A percentile compares a stretch with the other conserved stretches of the same genome.
Evolutionary conservation across 257 asterid genomes (phyloP).

Genomic region (Eucommia ulmoides): DNA sequence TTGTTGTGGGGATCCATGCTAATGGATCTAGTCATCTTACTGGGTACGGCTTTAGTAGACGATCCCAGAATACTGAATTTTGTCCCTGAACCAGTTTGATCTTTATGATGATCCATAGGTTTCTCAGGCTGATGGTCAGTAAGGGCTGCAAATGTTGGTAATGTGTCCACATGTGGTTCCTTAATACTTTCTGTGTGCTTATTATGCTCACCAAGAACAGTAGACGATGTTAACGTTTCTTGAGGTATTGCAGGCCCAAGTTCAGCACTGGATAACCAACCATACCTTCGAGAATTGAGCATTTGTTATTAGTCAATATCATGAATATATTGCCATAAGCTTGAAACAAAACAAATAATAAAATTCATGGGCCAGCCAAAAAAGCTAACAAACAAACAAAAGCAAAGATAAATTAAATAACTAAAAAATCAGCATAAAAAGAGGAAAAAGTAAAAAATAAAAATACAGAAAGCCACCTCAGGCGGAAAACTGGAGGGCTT

Average conservation of each 20-base stretch:
- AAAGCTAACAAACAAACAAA: too few species aligned
- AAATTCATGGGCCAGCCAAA: too few species aligned
- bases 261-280: conserved; percentile 75
- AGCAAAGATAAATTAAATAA: too few species aligned
- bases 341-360: not conserved
- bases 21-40: conserved; percentile 17
- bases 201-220: conserved; percentile 20
- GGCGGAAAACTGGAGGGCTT: conserved; percentile 79
- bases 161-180: conserved; percentile 20
- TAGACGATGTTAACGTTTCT: conserved; percentile 22
- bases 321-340: not conserved
- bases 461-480: conserved; percentile 37
- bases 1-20: conserved; percentile 17
- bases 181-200: conserved; percentile 13
- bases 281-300: conserved; percentile 42
- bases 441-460: too few species aligned
- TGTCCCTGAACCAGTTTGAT: conserved; percentile 19
- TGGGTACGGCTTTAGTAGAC: conserved; percentile 18
- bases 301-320: not conserved
- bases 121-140: conserved; percentile 14
- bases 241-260: conserved; percentile 33
- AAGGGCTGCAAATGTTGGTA: conserved; percentile 5
- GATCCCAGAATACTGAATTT: conserved; percentile 16
- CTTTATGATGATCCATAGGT: conserved; percentile 14
- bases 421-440: too few species aligned